phyloP scores from a whole-genome alignment of 2,329 filamentous ascomycete species.

The Ceratocystis huliohia region DNA sequence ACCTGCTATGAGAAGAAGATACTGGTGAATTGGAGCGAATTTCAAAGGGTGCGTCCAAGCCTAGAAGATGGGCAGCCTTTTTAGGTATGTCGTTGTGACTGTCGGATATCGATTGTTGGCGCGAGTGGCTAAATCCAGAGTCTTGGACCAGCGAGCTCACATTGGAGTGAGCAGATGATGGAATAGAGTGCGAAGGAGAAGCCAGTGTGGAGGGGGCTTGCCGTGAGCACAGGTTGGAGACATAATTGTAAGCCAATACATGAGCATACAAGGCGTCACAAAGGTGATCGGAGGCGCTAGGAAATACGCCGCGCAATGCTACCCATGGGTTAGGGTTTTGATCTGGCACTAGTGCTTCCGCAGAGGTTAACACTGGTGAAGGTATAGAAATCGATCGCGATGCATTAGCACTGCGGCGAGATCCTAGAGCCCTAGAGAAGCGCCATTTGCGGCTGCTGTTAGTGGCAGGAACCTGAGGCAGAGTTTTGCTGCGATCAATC shows the following conservation, averaged over 20 bases:
- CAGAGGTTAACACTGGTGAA: not conserved
- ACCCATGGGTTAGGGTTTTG: constrained; percentile 29
- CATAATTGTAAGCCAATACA: constrained; percentile 47
- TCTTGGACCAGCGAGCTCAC: constrained; percentile 1
- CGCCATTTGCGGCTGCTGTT: constrained; percentile 19
- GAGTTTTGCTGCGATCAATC: not conserved
- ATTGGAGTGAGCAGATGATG: constrained; percentile 22
- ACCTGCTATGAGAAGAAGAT: not conserved
- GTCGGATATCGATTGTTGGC: constrained; percentile 17
- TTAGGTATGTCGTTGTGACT: constrained; percentile 32
- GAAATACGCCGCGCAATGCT: constrained; percentile 41
- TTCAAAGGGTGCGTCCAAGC: constrained; percentile 29
- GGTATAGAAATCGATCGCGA: not conserved
- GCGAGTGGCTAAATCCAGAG: constrained; percentile 21
- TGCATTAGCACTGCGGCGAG: constrained; percentile 4
- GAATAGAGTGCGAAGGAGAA: constrained; percentile 8
- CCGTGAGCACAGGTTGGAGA: constrained; percentile 29
- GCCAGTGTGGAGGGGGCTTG: not conserved
- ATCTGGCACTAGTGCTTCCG: not conserved
- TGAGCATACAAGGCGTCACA: constrained; percentile 49
- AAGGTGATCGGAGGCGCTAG: constrained; percentile 39
- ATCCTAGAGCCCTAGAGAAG: constrained; percentile 13
- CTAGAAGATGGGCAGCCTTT: constrained; percentile 41
- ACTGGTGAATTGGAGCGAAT: constrained; percentile 23
- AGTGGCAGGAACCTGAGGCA: not conserved